Base-by-base conservation (phyloP, 2,329 filamentous ascomycete genomes). In the Coniella lustricola region DNA sequence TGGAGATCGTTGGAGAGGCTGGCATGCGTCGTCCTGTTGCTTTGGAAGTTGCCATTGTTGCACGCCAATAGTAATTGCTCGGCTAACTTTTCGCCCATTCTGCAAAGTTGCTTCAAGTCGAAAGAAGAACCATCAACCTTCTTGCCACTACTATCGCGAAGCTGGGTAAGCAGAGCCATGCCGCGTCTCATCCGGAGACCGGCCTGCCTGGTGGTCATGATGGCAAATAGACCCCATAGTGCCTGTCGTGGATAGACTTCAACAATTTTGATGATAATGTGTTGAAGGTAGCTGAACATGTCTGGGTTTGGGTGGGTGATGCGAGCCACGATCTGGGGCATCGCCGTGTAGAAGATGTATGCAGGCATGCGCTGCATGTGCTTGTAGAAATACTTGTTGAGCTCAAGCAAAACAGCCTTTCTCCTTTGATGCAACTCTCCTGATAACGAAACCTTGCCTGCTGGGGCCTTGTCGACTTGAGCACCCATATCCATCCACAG, bases 271-370 rank as follows among this genome's bases (percentile, higher is more conserved):
- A 85, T 71, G 48, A 98, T 90, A 56, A 97, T 91, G 31, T 77
- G 76, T 46, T 84, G 80, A 7, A 99, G 70, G 9, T 87, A 72
- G 50, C 84, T 80, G 66, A 88, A 94, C 2, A 95, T 89, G 1
- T 82, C 79, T 3, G 66, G 66, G 62, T 95, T 87, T 1, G 85
- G 82, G 67, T 98, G 93, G 39, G 87, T 87, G 59, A 99, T 96
- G 29, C 93, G 84, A n/a, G 91, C 93, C 49, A 98, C 87, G 53
- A 98, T 85, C 66, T 98, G 93, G 4, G 93, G 87, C 36, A 99
- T 73, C 5, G 91, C 75, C 2, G 84, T 86, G 62, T 90, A 91
- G 64, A 89, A 90, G 29, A 89, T 79, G 59, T 85, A 90, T 1
- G 85, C 78, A 2, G 87, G 86, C 51, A 90, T 72, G 4, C 81